phyloP scores from a whole-genome alignment of 2,329 filamentous ascomycete species.

The Cyphellophora europaea region DNA sequence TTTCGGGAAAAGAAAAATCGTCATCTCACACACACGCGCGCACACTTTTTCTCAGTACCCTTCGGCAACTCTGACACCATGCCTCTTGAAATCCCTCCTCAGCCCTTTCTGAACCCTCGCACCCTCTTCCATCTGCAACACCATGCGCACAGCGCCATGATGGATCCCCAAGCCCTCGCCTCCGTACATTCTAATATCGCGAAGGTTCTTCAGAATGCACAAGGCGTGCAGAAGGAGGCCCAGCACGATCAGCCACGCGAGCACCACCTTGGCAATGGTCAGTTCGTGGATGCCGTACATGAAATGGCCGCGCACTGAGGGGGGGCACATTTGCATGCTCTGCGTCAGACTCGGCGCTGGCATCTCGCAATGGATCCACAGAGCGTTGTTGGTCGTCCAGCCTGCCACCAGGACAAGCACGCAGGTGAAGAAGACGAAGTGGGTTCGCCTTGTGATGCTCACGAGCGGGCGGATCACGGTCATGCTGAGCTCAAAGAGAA shows the following conservation, averaged over 20 bases:
- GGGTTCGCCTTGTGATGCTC: slow-evolving; percentile 14
- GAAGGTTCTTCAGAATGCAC: not conserved
- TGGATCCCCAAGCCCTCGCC: not conserved
- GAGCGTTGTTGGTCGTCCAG: slow-evolving; percentile 11
- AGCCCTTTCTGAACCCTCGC: not conserved
- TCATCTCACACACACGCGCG: no score
- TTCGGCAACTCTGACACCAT: no score
- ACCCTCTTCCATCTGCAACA: not conserved
- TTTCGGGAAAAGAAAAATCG: no score
- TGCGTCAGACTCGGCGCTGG: slow-evolving; percentile 19
- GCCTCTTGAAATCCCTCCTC: not conserved
- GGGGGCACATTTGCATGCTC: slow-evolving; percentile 37
- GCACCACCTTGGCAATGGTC: slow-evolving; percentile 12
- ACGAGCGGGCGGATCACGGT: not conserved
- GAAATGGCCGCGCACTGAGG: slow-evolving; percentile 35
- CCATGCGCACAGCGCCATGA: not conserved
- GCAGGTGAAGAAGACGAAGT: slow-evolving; percentile 15
- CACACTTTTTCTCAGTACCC: no score
- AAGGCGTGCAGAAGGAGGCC: slow-evolving; percentile 1
- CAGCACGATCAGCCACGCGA: slow-evolving; percentile 9
- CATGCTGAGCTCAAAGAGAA: slow-evolving; percentile 11
- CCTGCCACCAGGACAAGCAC: slow-evolving; percentile 10
- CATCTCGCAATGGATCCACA: slow-evolving; percentile 19
- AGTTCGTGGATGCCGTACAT: slow-evolving; percentile 19
- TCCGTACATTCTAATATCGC: no score